A percentile compares a stretch with the other conserved stretches of the same genome.
Evolutionary conservation across 2,329 filamentous ascomycete species (phyloP).

Genomic region (Trichoderma endophyticum): DNA sequence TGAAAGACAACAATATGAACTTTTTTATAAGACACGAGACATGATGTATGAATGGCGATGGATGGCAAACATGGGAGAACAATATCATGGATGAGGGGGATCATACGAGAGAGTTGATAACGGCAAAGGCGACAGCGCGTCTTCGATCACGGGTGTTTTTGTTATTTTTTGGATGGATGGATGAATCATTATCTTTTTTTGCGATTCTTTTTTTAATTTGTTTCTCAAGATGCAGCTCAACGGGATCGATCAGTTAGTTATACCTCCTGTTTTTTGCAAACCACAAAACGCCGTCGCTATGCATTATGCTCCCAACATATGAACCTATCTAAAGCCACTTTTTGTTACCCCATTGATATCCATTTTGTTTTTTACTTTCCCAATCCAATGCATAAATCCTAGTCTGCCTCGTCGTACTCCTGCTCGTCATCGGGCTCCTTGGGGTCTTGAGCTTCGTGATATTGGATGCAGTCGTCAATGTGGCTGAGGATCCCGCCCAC

Average conservation of each 20-base stretch:
- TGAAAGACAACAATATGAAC: not conserved
- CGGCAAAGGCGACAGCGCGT: not conserved
- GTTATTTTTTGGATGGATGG: not conserved
- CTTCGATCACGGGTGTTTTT: not conserved
- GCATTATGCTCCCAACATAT: slow-evolving; percentile 23
- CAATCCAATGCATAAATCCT: slow-evolving; percentile 20
- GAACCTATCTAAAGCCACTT: not conserved
- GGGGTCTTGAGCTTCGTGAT: slow-evolving; percentile 88
- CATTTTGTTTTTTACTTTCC: slow-evolving; percentile 20
- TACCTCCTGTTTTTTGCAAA: slow-evolving; percentile 15
- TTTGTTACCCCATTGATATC: slow-evolving; percentile 14
- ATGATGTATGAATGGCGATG: not conserved
- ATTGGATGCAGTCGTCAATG: slow-evolving; percentile 93
- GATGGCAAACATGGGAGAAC: not conserved
- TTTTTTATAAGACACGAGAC: not conserved
- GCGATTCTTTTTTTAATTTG: not conserved
- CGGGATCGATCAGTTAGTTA: slow-evolving; percentile 16
- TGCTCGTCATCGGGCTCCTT: slow-evolving; percentile 68
- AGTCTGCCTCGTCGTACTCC: slow-evolving; percentile 38
- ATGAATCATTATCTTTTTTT: not conserved
- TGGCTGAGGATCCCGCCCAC: slow-evolving; percentile 80
- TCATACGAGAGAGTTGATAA: not conserved
- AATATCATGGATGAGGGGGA: not conserved
- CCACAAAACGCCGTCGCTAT: slow-evolving; percentile 43
- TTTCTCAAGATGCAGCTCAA: slow-evolving; percentile 1